A percentile compares a stretch with the other conserved stretches of the same genome.
phyloP scores from a whole-genome alignment of 768 basidiomycete genomes.

The Suillus plorans region DNA sequence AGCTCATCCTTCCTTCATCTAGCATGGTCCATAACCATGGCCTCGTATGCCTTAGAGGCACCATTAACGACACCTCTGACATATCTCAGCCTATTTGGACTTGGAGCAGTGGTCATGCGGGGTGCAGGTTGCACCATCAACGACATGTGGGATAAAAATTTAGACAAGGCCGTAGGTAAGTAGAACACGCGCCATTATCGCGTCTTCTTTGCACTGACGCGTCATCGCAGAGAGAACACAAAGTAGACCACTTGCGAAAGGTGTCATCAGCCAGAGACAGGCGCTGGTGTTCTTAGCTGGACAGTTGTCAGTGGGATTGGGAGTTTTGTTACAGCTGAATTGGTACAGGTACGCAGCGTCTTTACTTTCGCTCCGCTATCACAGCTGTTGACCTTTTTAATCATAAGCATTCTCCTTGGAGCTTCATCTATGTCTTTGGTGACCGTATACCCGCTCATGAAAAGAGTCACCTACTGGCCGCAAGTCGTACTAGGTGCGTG shows the following conservation, averaged over 20 bases:
- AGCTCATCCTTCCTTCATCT: background rate
- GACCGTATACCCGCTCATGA: constrained; percentile 93
- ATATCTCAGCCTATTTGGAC: constrained; percentile 81
- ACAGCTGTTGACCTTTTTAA: constrained; percentile 1
- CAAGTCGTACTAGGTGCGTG: constrained; percentile 87
- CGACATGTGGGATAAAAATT: constrained; percentile 95
- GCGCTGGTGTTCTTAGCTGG: constrained; percentile 79
- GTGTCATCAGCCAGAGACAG: constrained; percentile 72
- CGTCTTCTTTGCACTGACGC: background rate
- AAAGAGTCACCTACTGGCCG: constrained; percentile 95
- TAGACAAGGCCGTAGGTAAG: constrained; percentile 89
- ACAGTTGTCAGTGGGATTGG: constrained; percentile 82
- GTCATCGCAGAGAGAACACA: constrained; percentile 71
- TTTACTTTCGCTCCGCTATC: background rate
- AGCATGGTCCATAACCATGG: constrained; percentile 99
- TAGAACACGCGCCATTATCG: background rate
- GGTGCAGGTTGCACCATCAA: constrained; percentile 99
- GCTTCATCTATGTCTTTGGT: constrained; percentile 90
- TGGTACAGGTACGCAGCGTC: constrained; percentile 76
- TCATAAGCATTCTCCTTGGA: constrained; percentile 79
- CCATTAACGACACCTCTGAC: constrained; percentile 69
- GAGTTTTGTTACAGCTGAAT: constrained; percentile 86
- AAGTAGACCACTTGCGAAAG: constrained; percentile 81
- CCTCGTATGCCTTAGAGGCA: constrained; percentile 72
- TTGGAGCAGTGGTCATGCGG: constrained; percentile 93